Evolutionary conservation across 352 stramenopile species (phyloP), one percentile per base, ranked within the genome.

Genomic region (Phytophthora crassamura): DNA sequence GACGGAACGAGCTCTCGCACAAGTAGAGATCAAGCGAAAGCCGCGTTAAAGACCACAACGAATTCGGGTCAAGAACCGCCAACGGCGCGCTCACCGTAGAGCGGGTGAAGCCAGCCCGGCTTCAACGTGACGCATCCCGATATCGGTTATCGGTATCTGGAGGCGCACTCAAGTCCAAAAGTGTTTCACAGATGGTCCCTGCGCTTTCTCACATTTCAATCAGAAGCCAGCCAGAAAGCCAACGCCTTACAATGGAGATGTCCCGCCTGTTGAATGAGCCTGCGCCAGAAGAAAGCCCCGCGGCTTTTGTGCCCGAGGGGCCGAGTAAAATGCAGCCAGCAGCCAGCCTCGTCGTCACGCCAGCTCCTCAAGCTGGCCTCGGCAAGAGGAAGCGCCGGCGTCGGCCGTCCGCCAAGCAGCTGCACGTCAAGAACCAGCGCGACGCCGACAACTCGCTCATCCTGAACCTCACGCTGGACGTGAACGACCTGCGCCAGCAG

Each of bases 401-500:
- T 8, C 28, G 28, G 43, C 43, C 43, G 22, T 50, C 43, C 10
- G 14, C 43, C 4, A 20, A 50, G 43, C 43, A 51, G 25, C 28
- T 32, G 28, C 28, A 32, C 28, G 47, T 22, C 47, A 60, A 60
- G 32, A 49, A 41, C 35, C 33, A 69, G 36, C 60, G 60, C n/a
- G 63, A 65, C 4, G 35, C 18, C 16, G 55, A 66, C 49, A 46
- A 62, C 38, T 60, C 55, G 40, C 32, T 22, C 22, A 30, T 71
- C 25, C 54, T 61, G 18, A 61, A 65, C 36, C 49, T 66, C 38
- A 71, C 63, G 3, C 49, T 71, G 45, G 63, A 71, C 43, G 48
- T 71, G 47, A 71, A 71, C 28, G 36, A 60, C 22, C 41, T 71
- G n/a, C 34, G 59, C 8, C 62, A 76, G 33, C 67, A 79, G 42